phyloP scores from a whole-genome alignment of 805 yeast genomes.

The Teunomyces cretensis region DNA sequence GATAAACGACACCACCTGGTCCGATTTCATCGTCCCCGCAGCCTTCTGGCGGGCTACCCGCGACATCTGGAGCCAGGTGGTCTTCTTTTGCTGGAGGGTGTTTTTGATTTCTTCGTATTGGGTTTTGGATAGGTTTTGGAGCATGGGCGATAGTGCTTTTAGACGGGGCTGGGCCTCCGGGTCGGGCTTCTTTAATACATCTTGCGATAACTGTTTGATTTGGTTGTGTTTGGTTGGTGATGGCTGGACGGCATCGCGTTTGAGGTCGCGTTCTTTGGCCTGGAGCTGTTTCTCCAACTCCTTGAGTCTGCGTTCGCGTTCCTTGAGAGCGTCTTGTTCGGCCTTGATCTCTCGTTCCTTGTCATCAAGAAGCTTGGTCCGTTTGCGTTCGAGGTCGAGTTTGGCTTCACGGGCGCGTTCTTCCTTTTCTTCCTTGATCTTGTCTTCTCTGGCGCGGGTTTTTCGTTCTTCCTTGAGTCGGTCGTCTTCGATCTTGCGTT shows the following conservation, averaged over 20 bases:
- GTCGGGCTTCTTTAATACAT: not conserved
- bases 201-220: too few relatives aligned
- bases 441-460: not conserved
- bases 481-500: not conserved
- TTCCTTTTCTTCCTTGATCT: not conserved
- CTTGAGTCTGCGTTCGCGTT: too few relatives aligned
- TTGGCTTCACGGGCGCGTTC: slow-evolving; percentile 1
- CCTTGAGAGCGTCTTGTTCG: too few relatives aligned
- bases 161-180: not conserved
- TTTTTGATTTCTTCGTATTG: slow-evolving; percentile 16
- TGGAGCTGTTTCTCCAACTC: too few relatives aligned
- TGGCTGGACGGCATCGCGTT: too few relatives aligned
- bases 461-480: not conserved
- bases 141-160: too few relatives aligned
- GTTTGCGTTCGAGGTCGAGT: not conserved
- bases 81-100: slow-evolving; percentile 21
- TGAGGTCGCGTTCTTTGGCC: too few relatives aligned
- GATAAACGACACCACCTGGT: slow-evolving; percentile 28
- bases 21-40: slow-evolving; percentile 22
- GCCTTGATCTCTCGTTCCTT: too few relatives aligned
- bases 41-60: slow-evolving; percentile 38
- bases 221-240: too few relatives aligned
- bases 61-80: slow-evolving; percentile 36
- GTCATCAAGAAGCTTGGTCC: too few relatives aligned
- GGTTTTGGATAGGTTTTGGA: not conserved